phyloP scores from a whole-genome alignment of 2,329 filamentous ascomycete genomes.

The Paracorniculantispora psalliotae region DNA sequence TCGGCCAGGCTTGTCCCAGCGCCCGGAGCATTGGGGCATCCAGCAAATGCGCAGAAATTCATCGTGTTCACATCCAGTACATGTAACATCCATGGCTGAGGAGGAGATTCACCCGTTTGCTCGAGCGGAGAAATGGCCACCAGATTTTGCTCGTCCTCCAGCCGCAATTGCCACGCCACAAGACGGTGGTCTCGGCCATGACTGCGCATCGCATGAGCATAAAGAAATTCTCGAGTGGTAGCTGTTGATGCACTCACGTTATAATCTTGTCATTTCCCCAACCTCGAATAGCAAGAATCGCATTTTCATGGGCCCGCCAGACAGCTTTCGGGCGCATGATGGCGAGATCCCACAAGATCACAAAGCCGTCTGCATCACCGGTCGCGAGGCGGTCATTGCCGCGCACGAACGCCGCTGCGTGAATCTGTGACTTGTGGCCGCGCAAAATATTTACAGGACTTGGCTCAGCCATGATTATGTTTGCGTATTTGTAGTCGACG shows the following conservation, averaged over 20 bases:
- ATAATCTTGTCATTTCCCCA: slow-evolving; percentile 73
- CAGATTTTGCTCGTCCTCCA: slow-evolving; percentile 56
- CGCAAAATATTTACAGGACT: slow-evolving; percentile 64
- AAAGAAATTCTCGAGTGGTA: too few species aligned
- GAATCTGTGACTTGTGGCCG: slow-evolving; percentile 77
- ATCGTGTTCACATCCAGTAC: slow-evolving; percentile 83
- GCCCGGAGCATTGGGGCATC: slow-evolving; percentile 39
- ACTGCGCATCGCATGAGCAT: slow-evolving; percentile 40
- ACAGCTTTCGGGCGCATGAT: slow-evolving; percentile 76
- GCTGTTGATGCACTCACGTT: slow-evolving; percentile 56
- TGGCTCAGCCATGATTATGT: slow-evolving; percentile 18
- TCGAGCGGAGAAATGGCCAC: slow-evolving; percentile 70
- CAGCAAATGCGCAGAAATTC: slow-evolving; percentile 87
- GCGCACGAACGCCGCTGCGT: slow-evolving; percentile 68
- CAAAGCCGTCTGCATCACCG: slow-evolving; percentile 85
- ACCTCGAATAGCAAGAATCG: slow-evolving; percentile 67
- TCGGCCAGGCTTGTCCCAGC: background rate
- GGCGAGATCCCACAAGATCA: slow-evolving; percentile 78
- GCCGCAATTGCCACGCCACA: slow-evolving; percentile 72
- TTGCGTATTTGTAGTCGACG: background rate
- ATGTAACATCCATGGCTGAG: slow-evolving; percentile 80
- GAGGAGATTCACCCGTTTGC: slow-evolving; percentile 39
- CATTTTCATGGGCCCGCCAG: slow-evolving; percentile 78
- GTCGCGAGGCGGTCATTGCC: slow-evolving; percentile 73
- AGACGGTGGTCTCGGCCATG: slow-evolving; percentile 88